Conservation (phyloP, 257 asterid genomes). For the Nicotiana noctiflora region DNA sequence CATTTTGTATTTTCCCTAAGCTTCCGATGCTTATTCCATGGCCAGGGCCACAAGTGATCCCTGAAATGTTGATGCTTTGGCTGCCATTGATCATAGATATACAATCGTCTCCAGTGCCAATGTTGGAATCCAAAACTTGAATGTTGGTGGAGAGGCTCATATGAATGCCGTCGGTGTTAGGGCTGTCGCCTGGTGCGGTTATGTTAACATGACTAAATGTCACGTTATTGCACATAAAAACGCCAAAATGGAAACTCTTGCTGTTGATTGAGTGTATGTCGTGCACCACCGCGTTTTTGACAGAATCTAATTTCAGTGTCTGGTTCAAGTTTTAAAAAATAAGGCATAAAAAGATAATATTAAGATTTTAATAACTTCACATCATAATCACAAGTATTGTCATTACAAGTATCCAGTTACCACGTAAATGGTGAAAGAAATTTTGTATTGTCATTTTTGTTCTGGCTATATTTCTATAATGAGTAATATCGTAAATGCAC, state of each 20-base stretch:
- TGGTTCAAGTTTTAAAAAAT: not conserved
- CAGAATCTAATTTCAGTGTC: not conserved
- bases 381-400: not conserved
- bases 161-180: conserved; percentile 18
- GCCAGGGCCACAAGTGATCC: too few species aligned
- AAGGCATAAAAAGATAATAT: not conserved
- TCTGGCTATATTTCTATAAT: too few species aligned
- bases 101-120: too few species aligned
- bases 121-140: too few species aligned
- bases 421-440: not conserved
- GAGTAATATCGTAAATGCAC: too few species aligned
- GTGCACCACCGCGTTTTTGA: not conserved
- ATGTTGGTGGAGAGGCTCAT: conserved; percentile 7
- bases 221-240: not conserved
- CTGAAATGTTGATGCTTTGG: too few species aligned
- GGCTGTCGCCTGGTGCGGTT: conserved; percentile 6
- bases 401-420: not conserved
- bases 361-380: not conserved
- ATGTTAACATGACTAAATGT: not conserved
- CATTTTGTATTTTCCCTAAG: too few species aligned
- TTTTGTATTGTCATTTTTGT: not conserved
- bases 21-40: too few species aligned
- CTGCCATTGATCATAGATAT: too few species aligned
- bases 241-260: conserved; percentile 9
- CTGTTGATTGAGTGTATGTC: not conserved